Base-by-base conservation (phyloP, 163 green algal genomes). In the Chlamydomonas reinhardtii region DNA sequence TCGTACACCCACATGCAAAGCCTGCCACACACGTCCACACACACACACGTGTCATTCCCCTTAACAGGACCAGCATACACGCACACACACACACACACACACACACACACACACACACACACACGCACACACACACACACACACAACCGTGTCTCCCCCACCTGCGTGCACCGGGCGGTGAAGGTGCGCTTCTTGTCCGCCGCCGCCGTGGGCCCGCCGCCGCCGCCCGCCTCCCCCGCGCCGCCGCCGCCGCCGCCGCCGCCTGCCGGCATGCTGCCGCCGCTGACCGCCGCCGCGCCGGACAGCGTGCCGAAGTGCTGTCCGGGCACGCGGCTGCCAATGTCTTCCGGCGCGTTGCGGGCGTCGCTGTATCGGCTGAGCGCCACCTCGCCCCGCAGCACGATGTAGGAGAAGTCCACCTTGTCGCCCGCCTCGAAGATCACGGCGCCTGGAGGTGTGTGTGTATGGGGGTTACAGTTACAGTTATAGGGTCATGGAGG, bases 351-450 rank as follows among this genome's bases (percentile, higher is more conserved):
- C 1, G 29, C 37, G 31, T 32, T 43, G 20, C 73, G 39, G 5
- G 11, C 14, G 24, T 89, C 74, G 31, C 29, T 79, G 61, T 65
- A 73, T 43, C 79, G 79, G 54, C n/a, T 79, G n/a, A 86, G 65
- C 32, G 31, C 34, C 69, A 86, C 79, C 68, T 86, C 80, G 54
- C 80, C 69, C 35, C 79, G 32, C 27, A 92, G 73, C 0, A 92
- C 68, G 43, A 92, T 61, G 84, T 90, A 92, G 61, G 65, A 86
- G 79, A 90, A 90, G 84, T 89, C 84, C 15, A 90, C 61, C 48
- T 82, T 85, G 83, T 92, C 88, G 25, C 84, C 84, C 79, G 89
- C 79, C 56, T 90, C 79, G 69, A 90, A 92, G 27, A 91, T 27
- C 2, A 61, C 69, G 8, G 80, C 69, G 32, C 82, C 87, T 91